A percentile compares a stretch with the other conserved stretches of the same genome.
These are phyloP conservation scores for Erysimum cheiranthoides DNA, from an alignment of 345 rosid genomes.

Conservation along the genomic window DNA sequence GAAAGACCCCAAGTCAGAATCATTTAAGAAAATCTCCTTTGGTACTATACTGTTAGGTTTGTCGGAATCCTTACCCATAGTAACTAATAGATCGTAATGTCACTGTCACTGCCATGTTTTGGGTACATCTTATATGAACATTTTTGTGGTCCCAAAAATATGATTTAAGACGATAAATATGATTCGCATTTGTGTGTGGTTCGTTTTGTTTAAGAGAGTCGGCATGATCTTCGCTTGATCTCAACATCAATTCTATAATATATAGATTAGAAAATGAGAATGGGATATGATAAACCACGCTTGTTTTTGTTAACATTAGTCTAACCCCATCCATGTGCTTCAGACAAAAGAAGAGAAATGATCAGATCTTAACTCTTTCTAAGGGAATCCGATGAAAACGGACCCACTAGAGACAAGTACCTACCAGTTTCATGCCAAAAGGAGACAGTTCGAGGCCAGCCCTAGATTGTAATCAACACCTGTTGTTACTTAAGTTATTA, in stretches of 20 bases:
- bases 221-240: slow-evolving; percentile 15
- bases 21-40: slow-evolving; percentile 23
- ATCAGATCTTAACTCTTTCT: slow-evolving; percentile 32
- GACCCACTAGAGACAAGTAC: slow-evolving; percentile 24
- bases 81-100: slow-evolving; percentile 2
- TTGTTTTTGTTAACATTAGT: slow-evolving; percentile 8
- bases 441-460: slow-evolving; percentile 14
- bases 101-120: slow-evolving; percentile 30
- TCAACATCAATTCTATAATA: neutral
- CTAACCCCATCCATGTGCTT: slow-evolving; percentile 8
- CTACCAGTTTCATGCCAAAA: slow-evolving; percentile 15
- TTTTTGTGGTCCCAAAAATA: slow-evolving; percentile 25
- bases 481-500: neutral
- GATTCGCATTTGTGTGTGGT: neutral
- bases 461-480: slow-evolving; percentile 1
- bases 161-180: neutral
- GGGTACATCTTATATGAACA: neutral
- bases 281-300: neutral
- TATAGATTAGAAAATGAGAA: neutral
- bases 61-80: slow-evolving; percentile 24
- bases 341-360: slow-evolving; percentile 21
- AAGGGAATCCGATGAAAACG: slow-evolving; percentile 29
- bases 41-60: slow-evolving; percentile 13
- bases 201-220: slow-evolving; percentile 6
- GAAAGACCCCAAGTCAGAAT: slow-evolving; percentile 28